phyloP scores from a whole-genome alignment of 2,329 filamentous ascomycete species.

The Aspergillus oerlinghausenensis region DNA sequence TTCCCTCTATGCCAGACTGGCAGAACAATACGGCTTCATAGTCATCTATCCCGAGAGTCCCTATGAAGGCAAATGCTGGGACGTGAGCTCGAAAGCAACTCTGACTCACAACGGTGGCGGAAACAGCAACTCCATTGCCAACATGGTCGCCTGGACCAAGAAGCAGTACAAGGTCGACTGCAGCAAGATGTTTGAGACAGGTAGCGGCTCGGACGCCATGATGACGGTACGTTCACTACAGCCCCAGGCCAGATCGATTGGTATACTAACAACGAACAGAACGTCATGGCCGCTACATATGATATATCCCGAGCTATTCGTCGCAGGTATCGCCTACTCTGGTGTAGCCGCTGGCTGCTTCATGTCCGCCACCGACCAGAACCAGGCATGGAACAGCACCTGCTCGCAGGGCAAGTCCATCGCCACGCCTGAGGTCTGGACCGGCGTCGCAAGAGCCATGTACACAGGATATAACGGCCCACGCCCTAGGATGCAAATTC shows the following conservation, averaged over 20 bases:
- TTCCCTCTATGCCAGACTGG: conserved; percentile 51
- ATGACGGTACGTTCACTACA: conserved; percentile 14
- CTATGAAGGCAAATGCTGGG: conserved; percentile 54
- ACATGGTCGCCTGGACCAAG: conserved; percentile 36
- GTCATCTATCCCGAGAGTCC: conserved; percentile 55
- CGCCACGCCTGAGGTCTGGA: conserved; percentile 18
- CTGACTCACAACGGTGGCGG: conserved; percentile 35
- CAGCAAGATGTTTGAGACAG: conserved; percentile 18
- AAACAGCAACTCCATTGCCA: conserved; percentile 39
- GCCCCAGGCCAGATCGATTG: neutral
- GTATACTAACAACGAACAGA: conserved; percentile 5
- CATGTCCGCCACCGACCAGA: conserved; percentile 11
- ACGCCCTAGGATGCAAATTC: conserved; percentile 54
- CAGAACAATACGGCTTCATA: conserved; percentile 39
- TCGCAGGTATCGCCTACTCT: conserved; percentile 18
- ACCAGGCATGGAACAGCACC: conserved; percentile 21
- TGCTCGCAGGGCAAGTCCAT: conserved; percentile 17
- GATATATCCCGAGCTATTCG: conserved; percentile 18
- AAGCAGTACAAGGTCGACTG: conserved; percentile 30
- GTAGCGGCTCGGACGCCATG: conserved; percentile 16
- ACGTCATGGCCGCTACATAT: conserved; percentile 20
- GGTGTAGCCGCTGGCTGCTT: conserved; percentile 21
- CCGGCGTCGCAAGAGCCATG: conserved; percentile 18
- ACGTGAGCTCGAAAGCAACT: conserved; percentile 46
- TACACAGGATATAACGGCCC: conserved; percentile 39